Conservation (phyloP, 176 grass and related monocot genomes). For the Miscanthus lutarioriparius region DNA sequence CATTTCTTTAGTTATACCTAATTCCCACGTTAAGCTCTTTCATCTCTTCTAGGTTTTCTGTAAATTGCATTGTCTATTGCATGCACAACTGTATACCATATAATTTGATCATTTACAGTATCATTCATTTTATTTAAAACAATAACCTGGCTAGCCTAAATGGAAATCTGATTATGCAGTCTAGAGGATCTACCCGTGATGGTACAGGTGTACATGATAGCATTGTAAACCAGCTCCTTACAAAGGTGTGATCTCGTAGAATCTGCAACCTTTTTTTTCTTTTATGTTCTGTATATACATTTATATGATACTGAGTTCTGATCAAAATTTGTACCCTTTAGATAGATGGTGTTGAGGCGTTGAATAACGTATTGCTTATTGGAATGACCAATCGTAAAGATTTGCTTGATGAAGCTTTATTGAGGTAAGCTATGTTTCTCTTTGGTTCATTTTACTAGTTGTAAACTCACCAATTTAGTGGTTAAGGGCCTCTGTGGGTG, state of each 20-base stretch:
- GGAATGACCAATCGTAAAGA: slow-evolving; percentile 99
- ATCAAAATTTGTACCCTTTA: slow-evolving; percentile 47
- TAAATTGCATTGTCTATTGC: slow-evolving; percentile 16
- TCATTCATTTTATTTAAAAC: slow-evolving; percentile 22
- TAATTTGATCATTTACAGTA: slow-evolving; percentile 1
- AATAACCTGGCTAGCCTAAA: background rate
- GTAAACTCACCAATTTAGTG: background rate
- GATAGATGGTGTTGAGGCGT: slow-evolving; percentile 94
- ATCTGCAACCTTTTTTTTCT: slow-evolving; percentile 17
- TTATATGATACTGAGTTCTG: slow-evolving; percentile 22
- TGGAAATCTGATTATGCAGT: slow-evolving; percentile 52
- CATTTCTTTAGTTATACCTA: slow-evolving; percentile 12
- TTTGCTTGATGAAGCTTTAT: slow-evolving; percentile 93
- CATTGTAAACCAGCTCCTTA: slow-evolving; percentile 97
- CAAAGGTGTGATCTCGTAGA: slow-evolving; percentile 58
- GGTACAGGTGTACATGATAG: slow-evolving; percentile 95
- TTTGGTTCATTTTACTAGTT: slow-evolving; percentile 1
- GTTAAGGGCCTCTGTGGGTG: background rate
- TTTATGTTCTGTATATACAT: slow-evolving; percentile 29
- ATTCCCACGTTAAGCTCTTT: slow-evolving; percentile 4
- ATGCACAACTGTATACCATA: background rate
- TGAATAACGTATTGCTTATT: slow-evolving; percentile 99
- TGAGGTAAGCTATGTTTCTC: slow-evolving; percentile 63
- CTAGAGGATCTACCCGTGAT: slow-evolving; percentile 92
- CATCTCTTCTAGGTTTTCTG: background rate